Percentiles rank a stretch among this genome's conserved stretches.
These are phyloP conservation scores for Naganishia randhawae DNA, from an alignment of 768 basidiomycete genomes.

Conservation along the genomic window DNA sequence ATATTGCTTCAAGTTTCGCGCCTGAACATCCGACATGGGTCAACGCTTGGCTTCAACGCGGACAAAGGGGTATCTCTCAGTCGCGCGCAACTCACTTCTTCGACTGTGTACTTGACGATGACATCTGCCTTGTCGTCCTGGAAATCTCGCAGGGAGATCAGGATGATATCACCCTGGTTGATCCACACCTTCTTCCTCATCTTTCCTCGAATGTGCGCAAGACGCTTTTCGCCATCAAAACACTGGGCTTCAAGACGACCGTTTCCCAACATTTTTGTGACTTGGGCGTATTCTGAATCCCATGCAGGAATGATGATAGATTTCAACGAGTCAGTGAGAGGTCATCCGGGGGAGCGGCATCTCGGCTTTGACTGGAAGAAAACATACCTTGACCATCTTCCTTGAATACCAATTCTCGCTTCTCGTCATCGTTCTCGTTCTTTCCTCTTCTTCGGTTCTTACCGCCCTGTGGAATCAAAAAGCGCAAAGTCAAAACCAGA, in stretches of 20 bases:
- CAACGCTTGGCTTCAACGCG: not conserved
- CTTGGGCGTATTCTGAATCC: constrained; percentile 97
- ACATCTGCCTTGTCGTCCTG: constrained; percentile 99
- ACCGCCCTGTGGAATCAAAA: constrained; percentile 66
- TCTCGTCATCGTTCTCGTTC: constrained; percentile 98
- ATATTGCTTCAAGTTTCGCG: constrained; percentile 79
- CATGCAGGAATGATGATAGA: not conserved
- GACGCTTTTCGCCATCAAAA: constrained; percentile 95
- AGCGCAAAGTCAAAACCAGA: not conserved
- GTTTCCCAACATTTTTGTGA: constrained; percentile 97
- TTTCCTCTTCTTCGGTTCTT: constrained; percentile 99
- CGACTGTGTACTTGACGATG: constrained; percentile 96
- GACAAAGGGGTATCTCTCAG: not conserved
- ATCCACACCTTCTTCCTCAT: constrained; percentile 99
- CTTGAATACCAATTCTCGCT: constrained; percentile 96
- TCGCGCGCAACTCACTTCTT: constrained; percentile 57
- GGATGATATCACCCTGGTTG: constrained; percentile 93
- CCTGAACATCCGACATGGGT: constrained; percentile 27
- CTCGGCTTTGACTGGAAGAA: not conserved
- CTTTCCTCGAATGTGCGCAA: constrained; percentile 97
- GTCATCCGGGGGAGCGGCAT: no score
- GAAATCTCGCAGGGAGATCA: constrained; percentile 93
- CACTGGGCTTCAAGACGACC: constrained; percentile 92
- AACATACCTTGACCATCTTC: constrained; percentile 82
- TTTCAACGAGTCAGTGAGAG: not conserved